Evolutionary conservation across 2,329 filamentous ascomycete genomes (phyloP), one percentile per base, ranked within the genome.

Genomic region (Trichoderma oligosporum): DNA sequence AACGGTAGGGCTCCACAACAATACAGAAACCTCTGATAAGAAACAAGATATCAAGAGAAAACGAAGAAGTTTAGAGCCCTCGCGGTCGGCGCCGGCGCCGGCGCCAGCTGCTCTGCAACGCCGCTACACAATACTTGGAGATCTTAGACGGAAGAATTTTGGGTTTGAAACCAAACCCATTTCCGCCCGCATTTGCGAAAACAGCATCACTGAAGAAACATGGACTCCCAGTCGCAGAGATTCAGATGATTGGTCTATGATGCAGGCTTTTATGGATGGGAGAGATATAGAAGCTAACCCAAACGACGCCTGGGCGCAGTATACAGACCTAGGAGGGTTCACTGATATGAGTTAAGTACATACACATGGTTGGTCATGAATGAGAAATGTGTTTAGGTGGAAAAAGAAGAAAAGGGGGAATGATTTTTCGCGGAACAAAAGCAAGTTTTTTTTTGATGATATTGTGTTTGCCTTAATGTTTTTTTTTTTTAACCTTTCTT

Each of bases 321-420:
- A 76, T 59, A 68, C 71, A 25, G 74, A 77, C 11, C 64, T 80
- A 4, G 77, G 77, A 31, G 77, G 77, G 0, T 62, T 78, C 45
- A 78, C 71, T 2, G 71, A 73, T 58, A 66, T 72, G 62, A 64
- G 64, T 41, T 73, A 63, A 71, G 22, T 52, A 48, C 36, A 33
- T 48, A 14, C 27, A 6, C 27, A 31, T 18, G 31, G 7, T 25
- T 33, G 36, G 18, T 36, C 16, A 49, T 35, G n/a, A 44, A 57
- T 31, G 46, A 46, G 31, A 38, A 20, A 36, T 54, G 39, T 29
- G 42, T n/a, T 8, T 54, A 27, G 27, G 20, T 7, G n/a, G 14
- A n/a, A 12, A 4, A 16, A 31, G 47, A 35, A 46, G 45, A 14
- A 51, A 46, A n/a, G 22, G 35, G 11, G 31, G 11, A 46, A 18